Conservation (phyloP, 2,329 filamentous ascomycete species). For the Periconia macrospinosa region DNA sequence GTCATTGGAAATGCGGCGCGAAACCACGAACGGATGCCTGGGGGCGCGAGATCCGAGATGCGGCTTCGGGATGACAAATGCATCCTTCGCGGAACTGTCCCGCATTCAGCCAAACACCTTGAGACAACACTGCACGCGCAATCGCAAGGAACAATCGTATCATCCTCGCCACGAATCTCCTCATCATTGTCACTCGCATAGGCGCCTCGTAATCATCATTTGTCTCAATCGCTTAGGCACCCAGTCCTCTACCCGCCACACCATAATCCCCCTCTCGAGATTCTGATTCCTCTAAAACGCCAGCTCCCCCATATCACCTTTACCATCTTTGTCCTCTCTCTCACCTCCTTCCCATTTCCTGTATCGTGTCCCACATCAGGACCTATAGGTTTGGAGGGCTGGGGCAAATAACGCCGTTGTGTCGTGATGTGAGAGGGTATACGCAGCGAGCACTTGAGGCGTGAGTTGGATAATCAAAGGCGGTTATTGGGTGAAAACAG, state of each 20-base stretch:
- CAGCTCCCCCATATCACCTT: conserved; percentile 9
- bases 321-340: not conserved
- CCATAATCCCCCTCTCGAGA: too few relatives aligned
- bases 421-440: too few relatives aligned
- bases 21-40: too few relatives aligned
- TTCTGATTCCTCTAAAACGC: conserved; percentile 13
- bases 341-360: conserved; percentile 10
- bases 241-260: conserved; percentile 12
- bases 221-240: too few relatives aligned
- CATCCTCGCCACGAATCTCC: not conserved
- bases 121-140: not conserved
- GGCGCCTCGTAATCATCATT: too few relatives aligned
- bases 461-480: too few relatives aligned
- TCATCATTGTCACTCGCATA: not conserved
- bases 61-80: not conserved
- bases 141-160: not conserved
- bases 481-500: too few relatives aligned
- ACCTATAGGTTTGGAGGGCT: conserved; percentile 17
- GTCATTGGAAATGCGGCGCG: not conserved
- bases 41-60: too few relatives aligned
- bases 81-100: not conserved
- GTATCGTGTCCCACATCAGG: conserved; percentile 11
- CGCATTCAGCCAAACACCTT: not conserved
- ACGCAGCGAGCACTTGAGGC: too few relatives aligned
- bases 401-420: too few relatives aligned